Base-by-base conservation (phyloP, 1,139 yeast genomes). In the Scheffersomyces segobiensis region DNA sequence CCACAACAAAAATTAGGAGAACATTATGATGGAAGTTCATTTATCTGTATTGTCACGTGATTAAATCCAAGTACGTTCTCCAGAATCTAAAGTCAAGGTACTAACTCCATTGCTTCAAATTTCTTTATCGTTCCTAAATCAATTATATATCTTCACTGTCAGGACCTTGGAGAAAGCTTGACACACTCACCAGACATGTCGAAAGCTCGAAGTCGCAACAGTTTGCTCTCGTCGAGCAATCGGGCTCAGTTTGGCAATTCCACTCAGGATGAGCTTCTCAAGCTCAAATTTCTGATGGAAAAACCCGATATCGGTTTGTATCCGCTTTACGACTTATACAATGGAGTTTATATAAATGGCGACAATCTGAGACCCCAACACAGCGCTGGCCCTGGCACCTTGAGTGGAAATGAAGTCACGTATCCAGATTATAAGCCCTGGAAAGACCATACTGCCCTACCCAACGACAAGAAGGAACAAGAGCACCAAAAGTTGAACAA, bases 361-460 rank as follows among this genome's bases (percentile, higher is more conserved):
- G 46, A 42, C 17, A 10, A 32, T 32, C 3, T 21, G n/a, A 22
- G 39, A 21, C 12, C 52, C 8, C 5, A 42, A 12, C 18, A 14
- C 20, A 17, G 50, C 32, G 48, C 53, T 5, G 49, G 26, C 12
- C 14, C 50, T 7, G 24, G 26, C 21, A 12, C 10, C 12, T 14
- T 24, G 24, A 24, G 18, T 17, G 26, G 24, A 19, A 14, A 20
- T 5, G 56, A 61, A 6, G 53, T 59, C 19, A 74, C 82, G 2
- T 89, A 83, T 66, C 97, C 97, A 0, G 97, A 92, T 72, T 91
- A 87, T 70, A 78, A 78, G 58, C 91, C 96, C 0, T 92, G 97
- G 97, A 76, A 79, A 56, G 93, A 89, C 65, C 82, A 83, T 12
- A 68, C 82, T 4, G 82, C 80, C 49, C 86, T 88, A 57, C 86